Evolutionary conservation across 768 basidiomycete species (phyloP).

Genomic region (Rhodosporidiobolus odoratus): DNA sequence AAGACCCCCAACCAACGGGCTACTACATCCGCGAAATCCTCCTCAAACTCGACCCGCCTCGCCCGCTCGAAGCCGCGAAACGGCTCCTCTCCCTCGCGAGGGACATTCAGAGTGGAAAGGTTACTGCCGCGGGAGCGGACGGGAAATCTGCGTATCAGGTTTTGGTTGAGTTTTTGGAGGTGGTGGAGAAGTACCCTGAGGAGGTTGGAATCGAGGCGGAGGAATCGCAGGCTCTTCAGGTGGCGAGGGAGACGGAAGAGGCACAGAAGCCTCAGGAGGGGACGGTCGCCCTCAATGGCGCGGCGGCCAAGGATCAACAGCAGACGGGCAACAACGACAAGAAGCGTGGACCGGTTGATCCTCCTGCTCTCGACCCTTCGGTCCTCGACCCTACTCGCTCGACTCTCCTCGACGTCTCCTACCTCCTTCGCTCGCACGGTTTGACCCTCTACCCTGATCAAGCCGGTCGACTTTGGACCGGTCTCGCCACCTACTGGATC

Average conservation of each 20-base stretch:
- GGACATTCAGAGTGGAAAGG: slow-evolving; percentile 42
- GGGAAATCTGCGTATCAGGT: slow-evolving; percentile 93
- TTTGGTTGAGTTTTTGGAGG: slow-evolving; percentile 82
- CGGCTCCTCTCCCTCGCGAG: slow-evolving; percentile 75
- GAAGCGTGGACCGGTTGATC: slow-evolving; percentile 43
- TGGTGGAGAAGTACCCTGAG: slow-evolving; percentile 82
- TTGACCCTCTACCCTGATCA: slow-evolving; percentile 89
- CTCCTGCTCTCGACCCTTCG: slow-evolving; percentile 53
- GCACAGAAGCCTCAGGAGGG: slow-evolving; percentile 17
- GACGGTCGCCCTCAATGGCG: slow-evolving; percentile 43
- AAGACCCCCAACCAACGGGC: slow-evolving; percentile 49
- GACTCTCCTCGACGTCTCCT: slow-evolving; percentile 75
- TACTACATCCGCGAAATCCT: slow-evolving; percentile 49
- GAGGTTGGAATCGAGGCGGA: slow-evolving; percentile 84
- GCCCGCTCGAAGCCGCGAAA: slow-evolving; percentile 90
- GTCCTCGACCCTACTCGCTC: slow-evolving; percentile 63
- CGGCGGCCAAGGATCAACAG: slow-evolving; percentile 9
- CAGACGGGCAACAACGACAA: slow-evolving; percentile 1
- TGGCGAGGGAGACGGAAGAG: slow-evolving; percentile 40
- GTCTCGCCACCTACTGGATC: slow-evolving; percentile 96
- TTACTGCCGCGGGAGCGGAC: slow-evolving; percentile 76
- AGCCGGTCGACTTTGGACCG: slow-evolving; percentile 91
- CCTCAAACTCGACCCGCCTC: slow-evolving; percentile 53
- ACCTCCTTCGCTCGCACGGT: slow-evolving; percentile 77
- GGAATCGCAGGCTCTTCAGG: slow-evolving; percentile 59